phyloP scores from a whole-genome alignment of 2,329 filamentous ascomycete genomes.

The Bertia moriformis region DNA sequence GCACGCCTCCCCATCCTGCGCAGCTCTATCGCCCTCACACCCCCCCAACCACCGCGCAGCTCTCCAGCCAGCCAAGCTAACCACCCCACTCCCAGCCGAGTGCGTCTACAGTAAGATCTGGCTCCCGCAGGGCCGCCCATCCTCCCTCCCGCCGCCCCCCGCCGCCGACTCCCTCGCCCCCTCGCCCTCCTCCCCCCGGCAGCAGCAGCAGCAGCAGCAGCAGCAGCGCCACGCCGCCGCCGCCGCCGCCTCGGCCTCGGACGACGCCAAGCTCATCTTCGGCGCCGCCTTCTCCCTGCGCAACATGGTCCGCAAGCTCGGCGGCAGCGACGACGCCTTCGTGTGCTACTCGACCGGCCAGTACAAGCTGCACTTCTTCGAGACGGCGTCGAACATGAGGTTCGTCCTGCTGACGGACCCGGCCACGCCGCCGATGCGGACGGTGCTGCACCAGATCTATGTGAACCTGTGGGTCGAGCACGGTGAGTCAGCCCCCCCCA shows the following conservation, averaged over 20 bases:
- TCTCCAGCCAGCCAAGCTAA: conserved; percentile 2
- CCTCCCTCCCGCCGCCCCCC: conserved; percentile 5
- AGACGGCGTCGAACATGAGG: conserved; percentile 87
- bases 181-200: too few relatives aligned
- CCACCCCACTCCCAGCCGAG: conserved; percentile 47
- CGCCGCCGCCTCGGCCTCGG: conserved; percentile 26
- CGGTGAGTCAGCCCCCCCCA: conserved; percentile 34
- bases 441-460: conserved; percentile 94
- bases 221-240: conserved; percentile 11
- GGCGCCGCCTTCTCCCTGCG: conserved; percentile 90
- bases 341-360: conserved; percentile 83
- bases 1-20: conserved; percentile 3
- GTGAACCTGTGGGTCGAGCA: conserved; percentile 97
- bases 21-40: conserved; percentile 7
- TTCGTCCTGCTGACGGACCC: conserved; percentile 95
- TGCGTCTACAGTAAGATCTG: conserved; percentile 92
- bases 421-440: conserved; percentile 75
- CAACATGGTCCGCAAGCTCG: conserved; percentile 92
- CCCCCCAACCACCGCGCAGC: conserved; percentile 1
- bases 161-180: conserved; percentile 2
- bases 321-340: conserved; percentile 86
- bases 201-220: conserved; percentile 4
- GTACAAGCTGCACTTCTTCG: conserved; percentile 98
- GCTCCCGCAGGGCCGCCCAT: too few relatives aligned
- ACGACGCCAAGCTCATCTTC: conserved; percentile 95